Evolutionary conservation across 108 stramenopile genomes (phyloP), one percentile per base, ranked within the genome.

Genomic region (Chaetoceros muelleri): DNA sequence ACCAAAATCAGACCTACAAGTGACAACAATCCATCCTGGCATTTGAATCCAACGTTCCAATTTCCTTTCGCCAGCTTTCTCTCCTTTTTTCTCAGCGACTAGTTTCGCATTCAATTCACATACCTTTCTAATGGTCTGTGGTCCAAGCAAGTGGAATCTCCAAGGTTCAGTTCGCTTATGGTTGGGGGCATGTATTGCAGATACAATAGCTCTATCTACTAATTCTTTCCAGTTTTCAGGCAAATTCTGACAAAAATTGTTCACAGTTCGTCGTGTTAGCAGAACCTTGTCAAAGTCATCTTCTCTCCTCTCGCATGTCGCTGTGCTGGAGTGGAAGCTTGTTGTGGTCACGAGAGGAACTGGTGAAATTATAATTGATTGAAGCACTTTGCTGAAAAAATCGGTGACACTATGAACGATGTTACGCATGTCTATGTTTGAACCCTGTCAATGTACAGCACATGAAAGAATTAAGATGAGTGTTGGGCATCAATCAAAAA

Each of bases 141-240:
- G 57, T 22, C 77, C 77, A 40, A 78, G 48, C 28, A 71, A 57
- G 20, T 71, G 66, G 48, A 78, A 78, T 56, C 65, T 27, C 77
- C 77, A 78, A 19, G 77, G 77, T 48, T 78, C 77, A 16, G 73
- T 78, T 40, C 65, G 57, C 57, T 71, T 71, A 53, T 78, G 77
- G 55, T 74, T 74, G 2, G 77, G 77, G 21, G 77, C 77, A 54
- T 74, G 44, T 16, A 55, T 74, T 23, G 77, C 77, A 3, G 73
- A 64, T 21, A 58, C 2, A 28, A 78, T 66, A 2, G 73, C 73
- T 17, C 44, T 44, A 20, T 64, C 48, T 3, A 77, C 29, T 1
- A 57, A 25, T 28, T 52, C 31, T 49, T 77, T 72, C 69, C 69
- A 70, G n/a, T 56, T 30, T n/a, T 53, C 20, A 10, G 72, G 69